Percentiles rank a stretch among this genome's conserved stretches.
phyloP scores from a whole-genome alignment of 441 rosid species.

The Bruguiera hainesii region DNA sequence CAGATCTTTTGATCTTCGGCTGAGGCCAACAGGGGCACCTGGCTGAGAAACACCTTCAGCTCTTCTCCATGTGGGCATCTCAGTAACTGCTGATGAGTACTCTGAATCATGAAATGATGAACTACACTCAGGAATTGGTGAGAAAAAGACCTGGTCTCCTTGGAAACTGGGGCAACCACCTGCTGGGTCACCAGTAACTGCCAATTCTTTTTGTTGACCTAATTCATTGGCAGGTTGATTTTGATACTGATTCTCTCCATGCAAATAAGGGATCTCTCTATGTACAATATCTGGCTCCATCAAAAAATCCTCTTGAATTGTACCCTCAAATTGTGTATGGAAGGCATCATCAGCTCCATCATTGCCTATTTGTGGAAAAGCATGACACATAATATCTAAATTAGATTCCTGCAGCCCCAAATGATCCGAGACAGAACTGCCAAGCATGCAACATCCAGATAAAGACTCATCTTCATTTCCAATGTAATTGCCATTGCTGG shows the following conservation, averaged over 20 bases:
- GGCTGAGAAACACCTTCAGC: slow-evolving; percentile 42
- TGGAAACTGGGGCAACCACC: slow-evolving; percentile 30
- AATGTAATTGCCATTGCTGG: slow-evolving; percentile 40
- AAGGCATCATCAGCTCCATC: slow-evolving; percentile 25
- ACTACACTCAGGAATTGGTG: slow-evolving; percentile 32
- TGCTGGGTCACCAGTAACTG: slow-evolving; percentile 23
- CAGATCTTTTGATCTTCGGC: slow-evolving; percentile 26
- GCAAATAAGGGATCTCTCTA: slow-evolving; percentile 35
- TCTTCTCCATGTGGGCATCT: slow-evolving; percentile 41
- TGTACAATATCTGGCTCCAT: slow-evolving; percentile 39
- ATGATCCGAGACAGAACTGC: slow-evolving; percentile 38
- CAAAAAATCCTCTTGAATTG: slow-evolving; percentile 35
- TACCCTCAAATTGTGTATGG: slow-evolving; percentile 28
- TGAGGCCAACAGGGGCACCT: slow-evolving; percentile 25
- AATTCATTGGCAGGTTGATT: slow-evolving; percentile 38
- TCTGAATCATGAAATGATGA: slow-evolving; percentile 36
- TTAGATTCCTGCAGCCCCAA: slow-evolving; percentile 59
- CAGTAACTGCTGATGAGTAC: slow-evolving; percentile 44
- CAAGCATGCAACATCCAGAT: slow-evolving; percentile 35
- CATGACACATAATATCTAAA: slow-evolving; percentile 43
- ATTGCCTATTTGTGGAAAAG: slow-evolving; percentile 41
- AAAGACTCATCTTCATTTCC: slow-evolving; percentile 41
- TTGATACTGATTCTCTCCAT: slow-evolving; percentile 41
- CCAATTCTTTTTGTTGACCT: slow-evolving; percentile 25
- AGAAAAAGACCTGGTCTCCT: slow-evolving; percentile 35